phyloP scores from a whole-genome alignment of 192 early-diverging fungal genomes.

The Chytriomyces hyalinus region DNA sequence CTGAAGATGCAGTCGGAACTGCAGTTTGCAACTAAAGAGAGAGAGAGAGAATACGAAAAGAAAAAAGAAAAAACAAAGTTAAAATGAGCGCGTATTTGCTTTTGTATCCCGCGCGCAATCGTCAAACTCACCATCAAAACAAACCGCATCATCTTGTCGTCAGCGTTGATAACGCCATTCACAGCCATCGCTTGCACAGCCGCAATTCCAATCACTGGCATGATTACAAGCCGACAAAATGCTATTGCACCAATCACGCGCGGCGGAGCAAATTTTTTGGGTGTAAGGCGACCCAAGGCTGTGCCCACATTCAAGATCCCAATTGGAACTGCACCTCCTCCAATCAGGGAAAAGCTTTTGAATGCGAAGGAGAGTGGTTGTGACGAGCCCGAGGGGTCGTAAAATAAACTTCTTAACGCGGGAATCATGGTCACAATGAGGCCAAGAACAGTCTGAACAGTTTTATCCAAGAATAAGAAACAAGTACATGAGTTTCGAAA shows the following conservation, averaged over 20 bases:
- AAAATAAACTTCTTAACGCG: conserved; percentile 30
- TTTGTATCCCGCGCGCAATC: background rate
- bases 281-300: conserved; percentile 39
- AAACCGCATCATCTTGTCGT: conserved; percentile 50
- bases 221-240: conserved; percentile 32
- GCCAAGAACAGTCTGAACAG: conserved; percentile 17
- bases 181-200: conserved; percentile 30
- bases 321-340: conserved; percentile 39
- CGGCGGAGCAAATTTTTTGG: conserved; percentile 29
- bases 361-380: conserved; percentile 41
- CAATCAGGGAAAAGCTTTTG: conserved; percentile 38
- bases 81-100: background rate
- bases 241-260: conserved; percentile 30
- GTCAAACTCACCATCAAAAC: conserved; percentile 43
- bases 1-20: conserved; percentile 42
- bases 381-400: conserved; percentile 3
- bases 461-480: background rate
- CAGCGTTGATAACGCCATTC: conserved; percentile 20
- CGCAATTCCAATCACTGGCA: conserved; percentile 44
- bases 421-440: conserved; percentile 37
- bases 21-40: conserved; percentile 26
- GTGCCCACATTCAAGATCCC: conserved; percentile 46
- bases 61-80: no score
- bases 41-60: background rate
- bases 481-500: background rate